Conservation (phyloP, 2,329 filamentous ascomycete genomes). For the Epichloe brachyelytri region DNA sequence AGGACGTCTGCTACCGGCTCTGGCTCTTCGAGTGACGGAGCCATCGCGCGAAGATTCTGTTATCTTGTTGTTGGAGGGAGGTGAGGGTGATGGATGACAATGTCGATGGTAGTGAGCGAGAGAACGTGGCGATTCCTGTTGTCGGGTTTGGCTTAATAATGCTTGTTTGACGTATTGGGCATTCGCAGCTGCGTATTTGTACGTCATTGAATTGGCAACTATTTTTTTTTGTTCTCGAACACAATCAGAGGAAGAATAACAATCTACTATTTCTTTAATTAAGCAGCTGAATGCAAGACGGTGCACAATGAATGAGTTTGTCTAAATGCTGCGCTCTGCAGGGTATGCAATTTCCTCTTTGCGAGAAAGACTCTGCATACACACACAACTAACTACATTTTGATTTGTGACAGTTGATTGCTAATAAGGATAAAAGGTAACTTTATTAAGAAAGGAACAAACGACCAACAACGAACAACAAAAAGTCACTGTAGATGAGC, state of each 20-base stretch:
- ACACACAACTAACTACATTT: no score
- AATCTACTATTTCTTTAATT: no score
- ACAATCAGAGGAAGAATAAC: no score
- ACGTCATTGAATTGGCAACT: not conserved
- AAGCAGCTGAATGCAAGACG: no score
- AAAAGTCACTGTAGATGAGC: no score
- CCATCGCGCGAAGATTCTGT: slow-evolving; percentile 39
- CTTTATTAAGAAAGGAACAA: not conserved
- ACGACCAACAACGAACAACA: not conserved
- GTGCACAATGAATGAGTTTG: no score
- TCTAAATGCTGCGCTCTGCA: no score
- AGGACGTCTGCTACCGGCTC: slow-evolving; percentile 56
- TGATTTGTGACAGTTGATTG: no score
- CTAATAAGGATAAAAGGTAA: no score
- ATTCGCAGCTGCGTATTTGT: not conserved
- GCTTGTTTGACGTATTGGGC: not conserved
- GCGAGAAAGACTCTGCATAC: no score
- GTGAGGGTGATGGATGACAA: not conserved
- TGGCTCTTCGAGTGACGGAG: slow-evolving; percentile 66
- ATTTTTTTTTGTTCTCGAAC: not conserved
- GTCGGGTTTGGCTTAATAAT: slow-evolving; percentile 2
- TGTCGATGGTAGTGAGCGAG: not conserved
- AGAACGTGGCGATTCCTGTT: not conserved
- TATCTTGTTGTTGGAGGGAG: not conserved
- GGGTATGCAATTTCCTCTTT: no score